Conservation (phyloP, 768 basidiomycete species). For the Hysterangium stoloniferum region DNA sequence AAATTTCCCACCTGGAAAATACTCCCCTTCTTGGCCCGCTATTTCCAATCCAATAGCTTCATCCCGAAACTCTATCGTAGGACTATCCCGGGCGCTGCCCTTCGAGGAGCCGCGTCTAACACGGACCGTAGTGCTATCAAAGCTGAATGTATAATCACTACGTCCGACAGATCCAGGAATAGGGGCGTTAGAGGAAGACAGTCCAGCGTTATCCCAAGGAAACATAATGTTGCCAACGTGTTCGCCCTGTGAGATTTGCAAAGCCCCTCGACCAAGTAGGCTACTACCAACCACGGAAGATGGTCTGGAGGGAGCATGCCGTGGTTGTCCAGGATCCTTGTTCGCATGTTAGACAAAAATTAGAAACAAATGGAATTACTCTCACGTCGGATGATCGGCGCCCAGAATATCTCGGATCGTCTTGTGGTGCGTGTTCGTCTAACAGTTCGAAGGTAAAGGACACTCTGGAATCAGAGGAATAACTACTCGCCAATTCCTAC, state of each 20-base stretch:
- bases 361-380: constrained; percentile 1
- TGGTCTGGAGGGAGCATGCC: constrained; percentile 50
- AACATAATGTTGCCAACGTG: constrained; percentile 48
- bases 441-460: not conserved
- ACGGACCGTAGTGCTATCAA: constrained; percentile 44
- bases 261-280: not conserved
- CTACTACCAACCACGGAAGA: constrained; percentile 29
- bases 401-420: constrained; percentile 15
- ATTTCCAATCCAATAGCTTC: not conserved
- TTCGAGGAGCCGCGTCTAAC: constrained; percentile 44
- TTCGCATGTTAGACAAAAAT: not conserved
- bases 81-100: constrained; percentile 46
- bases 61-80: not conserved
- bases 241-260: not conserved
- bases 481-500: not conserved
- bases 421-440: not conserved
- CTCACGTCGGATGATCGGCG: constrained; percentile 53
- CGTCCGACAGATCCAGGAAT: constrained; percentile 22
- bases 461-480: not conserved
- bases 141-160: constrained; percentile 35
- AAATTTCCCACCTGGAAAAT: not conserved
- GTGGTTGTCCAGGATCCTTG: constrained; percentile 86
- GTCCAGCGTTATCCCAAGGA: constrained; percentile 79
- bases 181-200: constrained; percentile 36
- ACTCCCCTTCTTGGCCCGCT: not conserved